A percentile compares a stretch with the other conserved stretches of the same genome.
These are phyloP conservation scores for Talaromyces sp. DNA, from an alignment of 2,329 filamentous ascomycete species.

Conservation along the genomic window DNA sequence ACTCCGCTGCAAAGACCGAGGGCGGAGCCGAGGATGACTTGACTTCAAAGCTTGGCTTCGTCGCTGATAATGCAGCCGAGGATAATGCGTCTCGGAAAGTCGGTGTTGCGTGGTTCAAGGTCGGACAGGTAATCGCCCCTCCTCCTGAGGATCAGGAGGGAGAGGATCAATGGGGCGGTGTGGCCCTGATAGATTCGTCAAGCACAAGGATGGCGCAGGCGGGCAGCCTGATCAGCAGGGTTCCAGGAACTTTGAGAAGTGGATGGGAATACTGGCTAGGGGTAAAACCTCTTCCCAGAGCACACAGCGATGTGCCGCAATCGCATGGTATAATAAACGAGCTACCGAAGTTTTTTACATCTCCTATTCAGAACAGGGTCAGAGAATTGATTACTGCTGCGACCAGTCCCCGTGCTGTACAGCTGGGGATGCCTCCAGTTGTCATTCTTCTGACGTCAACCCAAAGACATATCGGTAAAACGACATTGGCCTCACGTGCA, in stretches of 20 bases:
- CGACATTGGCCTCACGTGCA: slow-evolving; percentile 69
- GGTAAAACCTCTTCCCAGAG: slow-evolving; percentile 61
- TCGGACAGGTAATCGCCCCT: slow-evolving; percentile 65
- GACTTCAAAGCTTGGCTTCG: slow-evolving; percentile 39
- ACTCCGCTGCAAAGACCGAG: slow-evolving; percentile 59
- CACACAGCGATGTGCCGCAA: slow-evolving; percentile 30
- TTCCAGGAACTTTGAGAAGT: slow-evolving; percentile 71
- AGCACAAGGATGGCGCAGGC: slow-evolving; percentile 88
- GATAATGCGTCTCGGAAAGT: slow-evolving; percentile 47
- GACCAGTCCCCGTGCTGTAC: slow-evolving; percentile 80
- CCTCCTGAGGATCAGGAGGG: slow-evolving; percentile 50
- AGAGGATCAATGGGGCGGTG: slow-evolving; percentile 76
- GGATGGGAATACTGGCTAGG: slow-evolving; percentile 90
- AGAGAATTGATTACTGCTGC: slow-evolving; percentile 83
- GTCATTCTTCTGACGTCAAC: slow-evolving; percentile 86
- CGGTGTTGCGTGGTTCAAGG: slow-evolving; percentile 84
- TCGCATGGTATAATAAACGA: slow-evolving; percentile 38
- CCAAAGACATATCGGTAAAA: slow-evolving; percentile 89
- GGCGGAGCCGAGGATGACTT: slow-evolving; percentile 70
- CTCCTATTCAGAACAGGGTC: slow-evolving; percentile 65
- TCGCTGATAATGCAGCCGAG: slow-evolving; percentile 25
- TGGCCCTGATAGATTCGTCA: slow-evolving; percentile 79
- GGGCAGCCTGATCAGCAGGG: slow-evolving; percentile 75
- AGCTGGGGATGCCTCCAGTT: slow-evolving; percentile 80
- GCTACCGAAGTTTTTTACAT: slow-evolving; percentile 47